Evolutionary conservation across 176 grass and related monocot species (phyloP).

Genomic region (Avena insularis): DNA sequence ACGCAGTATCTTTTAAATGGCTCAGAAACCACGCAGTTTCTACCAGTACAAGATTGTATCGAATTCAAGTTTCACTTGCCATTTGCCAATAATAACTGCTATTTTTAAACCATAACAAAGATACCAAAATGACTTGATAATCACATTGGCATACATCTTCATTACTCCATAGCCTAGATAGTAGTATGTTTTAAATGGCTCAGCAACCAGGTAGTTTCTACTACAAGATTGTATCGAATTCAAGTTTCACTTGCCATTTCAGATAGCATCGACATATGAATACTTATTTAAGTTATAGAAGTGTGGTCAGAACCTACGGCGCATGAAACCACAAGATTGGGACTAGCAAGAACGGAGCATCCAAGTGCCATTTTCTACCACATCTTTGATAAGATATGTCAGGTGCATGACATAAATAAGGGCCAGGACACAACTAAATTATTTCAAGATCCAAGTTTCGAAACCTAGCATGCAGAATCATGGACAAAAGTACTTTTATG

Average conservation of each 20-base stretch:
- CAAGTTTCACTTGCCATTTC: neutral
- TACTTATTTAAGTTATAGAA: neutral
- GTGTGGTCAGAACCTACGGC: neutral
- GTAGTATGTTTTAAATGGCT: too few species aligned
- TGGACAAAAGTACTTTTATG: neutral
- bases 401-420: neutral
- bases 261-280: too few species aligned
- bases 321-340: neutral
- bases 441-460: neutral
- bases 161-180: neutral
- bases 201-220: neutral
- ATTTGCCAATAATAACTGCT: neutral
- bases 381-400: neutral
- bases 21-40: neutral
- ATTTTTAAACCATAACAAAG: neutral
- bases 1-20: too few species aligned
- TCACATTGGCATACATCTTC: neutral
- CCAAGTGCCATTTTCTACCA: neutral
- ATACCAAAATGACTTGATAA: neutral
- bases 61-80: too few species aligned
- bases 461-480: conserved; percentile 25
- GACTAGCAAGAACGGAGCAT: neutral
- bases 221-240: neutral
- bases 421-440: neutral
- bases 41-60: neutral